Evolutionary conservation across 2,329 filamentous ascomycete genomes (phyloP).

Genomic region (Colletotrichum horii): DNA sequence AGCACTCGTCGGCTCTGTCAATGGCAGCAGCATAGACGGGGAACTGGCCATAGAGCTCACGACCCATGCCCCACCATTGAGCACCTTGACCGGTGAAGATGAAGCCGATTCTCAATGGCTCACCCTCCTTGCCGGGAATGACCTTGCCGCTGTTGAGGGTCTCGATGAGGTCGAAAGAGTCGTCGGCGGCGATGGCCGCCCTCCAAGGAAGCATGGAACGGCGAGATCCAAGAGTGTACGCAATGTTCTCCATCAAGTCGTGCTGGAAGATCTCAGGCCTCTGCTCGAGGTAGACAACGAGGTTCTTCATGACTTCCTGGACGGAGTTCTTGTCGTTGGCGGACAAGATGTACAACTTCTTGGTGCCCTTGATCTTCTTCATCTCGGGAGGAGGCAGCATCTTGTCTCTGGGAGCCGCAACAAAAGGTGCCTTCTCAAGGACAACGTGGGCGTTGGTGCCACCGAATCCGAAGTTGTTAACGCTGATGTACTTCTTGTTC

Average conservation of each 20-base stretch:
- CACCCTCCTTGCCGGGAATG: slow-evolving; percentile 38
- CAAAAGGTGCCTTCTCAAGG: slow-evolving; percentile 41
- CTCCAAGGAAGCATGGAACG: slow-evolving; percentile 16
- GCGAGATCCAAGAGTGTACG: slow-evolving; percentile 20
- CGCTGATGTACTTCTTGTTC: slow-evolving; percentile 53
- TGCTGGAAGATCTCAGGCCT: slow-evolving; percentile 47
- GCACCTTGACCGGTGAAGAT: slow-evolving; percentile 34
- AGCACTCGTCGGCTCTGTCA: slow-evolving; percentile 32
- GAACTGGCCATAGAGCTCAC: slow-evolving; percentile 31
- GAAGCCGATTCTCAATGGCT: slow-evolving; percentile 29
- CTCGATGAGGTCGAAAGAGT: slow-evolving; percentile 23
- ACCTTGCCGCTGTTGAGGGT: slow-evolving; percentile 41
- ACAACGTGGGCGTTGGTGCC: slow-evolving; percentile 52
- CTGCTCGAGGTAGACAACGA: slow-evolving; percentile 45
- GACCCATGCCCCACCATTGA: slow-evolving; percentile 28
- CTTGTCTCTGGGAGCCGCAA: slow-evolving; percentile 20
- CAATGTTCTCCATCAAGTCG: slow-evolving; percentile 37
- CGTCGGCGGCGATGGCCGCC: slow-evolving; percentile 31
- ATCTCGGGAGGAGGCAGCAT: slow-evolving; percentile 8
- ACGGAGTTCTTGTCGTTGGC: slow-evolving; percentile 41
- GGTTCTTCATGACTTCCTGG: slow-evolving; percentile 31
- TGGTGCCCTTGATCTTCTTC: slow-evolving; percentile 2
- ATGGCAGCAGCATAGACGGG: slow-evolving; percentile 39
- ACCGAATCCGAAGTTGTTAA: slow-evolving; percentile 53
- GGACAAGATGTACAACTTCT: slow-evolving; percentile 48